Evolutionary conservation across 495 filamentous ascomycete genomes (phyloP).

Genomic region (Astrocystis sublimbata): DNA sequence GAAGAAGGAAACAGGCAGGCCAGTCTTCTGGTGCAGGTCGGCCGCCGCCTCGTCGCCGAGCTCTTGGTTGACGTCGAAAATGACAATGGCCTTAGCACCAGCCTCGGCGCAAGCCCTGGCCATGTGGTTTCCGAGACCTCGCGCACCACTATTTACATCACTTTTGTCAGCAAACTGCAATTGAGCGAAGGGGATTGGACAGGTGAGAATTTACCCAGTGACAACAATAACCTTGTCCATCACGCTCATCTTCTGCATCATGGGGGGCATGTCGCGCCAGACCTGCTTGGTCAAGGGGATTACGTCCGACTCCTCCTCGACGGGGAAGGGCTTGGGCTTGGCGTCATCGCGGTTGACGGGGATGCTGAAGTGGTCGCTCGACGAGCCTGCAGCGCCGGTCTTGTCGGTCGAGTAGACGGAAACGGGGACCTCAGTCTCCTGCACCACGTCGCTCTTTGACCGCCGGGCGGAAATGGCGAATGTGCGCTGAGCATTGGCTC

Average conservation of each 20-base stretch:
- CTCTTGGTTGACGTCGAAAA: constrained; percentile 73
- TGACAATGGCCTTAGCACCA: constrained; percentile 69
- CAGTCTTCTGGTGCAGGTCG: constrained; percentile 65
- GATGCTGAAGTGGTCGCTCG: constrained; percentile 70
- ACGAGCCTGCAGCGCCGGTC: constrained; percentile 46
- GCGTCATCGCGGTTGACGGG: constrained; percentile 64
- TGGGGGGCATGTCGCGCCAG: constrained; percentile 54
- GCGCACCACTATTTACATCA: constrained; percentile 59
- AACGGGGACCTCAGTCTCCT: constrained; percentile 53
- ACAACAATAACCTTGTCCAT: constrained; percentile 68
- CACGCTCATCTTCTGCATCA: constrained; percentile 64
- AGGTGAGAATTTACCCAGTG: constrained; percentile 59
- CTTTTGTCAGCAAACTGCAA: constrained; percentile 21
- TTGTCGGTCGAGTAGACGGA: constrained; percentile 48
- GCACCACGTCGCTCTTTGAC: constrained; percentile 43
- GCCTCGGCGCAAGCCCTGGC: constrained; percentile 72
- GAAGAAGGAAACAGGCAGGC: constrained; percentile 73
- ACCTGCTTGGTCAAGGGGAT: constrained; percentile 45
- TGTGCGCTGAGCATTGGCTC: constrained; percentile 39
- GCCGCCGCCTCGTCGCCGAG: constrained; percentile 67
- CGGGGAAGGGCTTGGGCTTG: constrained; percentile 35
- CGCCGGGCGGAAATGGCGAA: constrained; percentile 35
- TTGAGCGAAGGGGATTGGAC: not conserved
- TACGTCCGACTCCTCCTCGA: constrained; percentile 38
- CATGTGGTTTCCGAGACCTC: constrained; percentile 76